Conservation (phyloP, 495 filamentous ascomycete species). For the Podospora pseudocomata region DNA sequence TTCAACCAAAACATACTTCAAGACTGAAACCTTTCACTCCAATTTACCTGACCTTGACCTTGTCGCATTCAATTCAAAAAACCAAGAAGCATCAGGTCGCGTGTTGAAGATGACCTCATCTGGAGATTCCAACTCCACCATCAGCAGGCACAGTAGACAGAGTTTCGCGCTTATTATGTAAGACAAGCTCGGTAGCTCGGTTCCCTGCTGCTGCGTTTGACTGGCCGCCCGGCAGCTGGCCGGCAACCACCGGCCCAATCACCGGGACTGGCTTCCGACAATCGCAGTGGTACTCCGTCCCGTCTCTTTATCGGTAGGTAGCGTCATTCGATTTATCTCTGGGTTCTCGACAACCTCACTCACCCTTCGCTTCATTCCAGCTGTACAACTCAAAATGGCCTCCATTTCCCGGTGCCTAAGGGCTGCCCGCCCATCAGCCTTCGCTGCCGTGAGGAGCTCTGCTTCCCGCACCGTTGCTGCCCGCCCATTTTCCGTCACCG, state of each 20-base stretch:
- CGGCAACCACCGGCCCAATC: constrained; percentile 20
- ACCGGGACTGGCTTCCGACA: neutral
- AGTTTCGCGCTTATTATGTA: constrained; percentile 9
- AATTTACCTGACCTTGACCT: too few species aligned
- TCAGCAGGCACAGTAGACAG: neutral
- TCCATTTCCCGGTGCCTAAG: constrained; percentile 49
- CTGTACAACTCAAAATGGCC: constrained; percentile 35
- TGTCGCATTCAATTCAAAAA: neutral
- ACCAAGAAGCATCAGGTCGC: neutral
- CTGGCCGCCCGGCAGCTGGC: constrained; percentile 11
- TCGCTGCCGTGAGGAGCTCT: constrained; percentile 37
- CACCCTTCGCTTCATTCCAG: neutral
- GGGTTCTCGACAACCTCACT: constrained; percentile 1
- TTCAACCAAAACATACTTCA: too few species aligned
- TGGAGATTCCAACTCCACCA: neutral
- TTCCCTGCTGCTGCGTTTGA: constrained; percentile 5
- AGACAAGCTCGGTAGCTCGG: constrained; percentile 21
- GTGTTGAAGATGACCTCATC: neutral
- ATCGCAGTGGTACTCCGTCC: neutral
- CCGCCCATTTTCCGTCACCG: constrained; percentile 44
- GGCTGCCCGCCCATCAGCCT: constrained; percentile 40
- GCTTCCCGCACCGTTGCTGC: constrained; percentile 28
- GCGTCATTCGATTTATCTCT: constrained; percentile 20
- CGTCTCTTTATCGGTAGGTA: constrained; percentile 5
- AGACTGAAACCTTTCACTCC: too few species aligned